Percentiles rank a stretch among this genome's conserved stretches.
Evolutionary conservation across 805 yeast genomes (phyloP).

Genomic region (Kodamaea leandrae): DNA sequence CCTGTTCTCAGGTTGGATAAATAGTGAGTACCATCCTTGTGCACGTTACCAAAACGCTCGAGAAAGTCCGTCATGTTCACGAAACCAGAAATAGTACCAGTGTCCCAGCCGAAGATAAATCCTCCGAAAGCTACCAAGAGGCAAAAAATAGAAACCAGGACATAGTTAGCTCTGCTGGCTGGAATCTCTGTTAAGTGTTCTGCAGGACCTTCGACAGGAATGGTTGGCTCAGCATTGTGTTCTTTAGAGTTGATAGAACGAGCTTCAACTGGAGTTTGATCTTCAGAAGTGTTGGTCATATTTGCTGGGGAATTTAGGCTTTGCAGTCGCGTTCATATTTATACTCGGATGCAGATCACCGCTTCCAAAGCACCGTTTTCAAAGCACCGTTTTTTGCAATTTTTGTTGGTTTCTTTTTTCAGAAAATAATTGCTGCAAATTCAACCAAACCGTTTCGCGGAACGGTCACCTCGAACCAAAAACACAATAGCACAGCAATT

Average conservation of each 20-base stretch:
- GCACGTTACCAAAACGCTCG: constrained; percentile 20
- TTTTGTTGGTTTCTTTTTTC: neutral
- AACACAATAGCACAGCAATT: too few species aligned
- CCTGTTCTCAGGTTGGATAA: constrained; percentile 26
- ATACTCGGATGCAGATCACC: too few species aligned
- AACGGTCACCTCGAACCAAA: too few species aligned
- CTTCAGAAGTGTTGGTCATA: constrained; percentile 20
- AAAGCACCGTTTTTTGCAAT: neutral
- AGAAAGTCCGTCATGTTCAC: constrained; percentile 26
- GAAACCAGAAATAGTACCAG: constrained; percentile 33
- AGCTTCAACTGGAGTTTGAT: constrained; percentile 32
- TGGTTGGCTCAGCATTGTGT: neutral
- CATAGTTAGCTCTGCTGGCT: constrained; percentile 23
- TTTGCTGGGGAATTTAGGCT: neutral
- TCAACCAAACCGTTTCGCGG: too few species aligned
- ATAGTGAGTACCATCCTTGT: constrained; percentile 18
- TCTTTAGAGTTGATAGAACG: constrained; percentile 16
- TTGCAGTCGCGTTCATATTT: neutral
- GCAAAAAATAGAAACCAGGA: constrained; percentile 31
- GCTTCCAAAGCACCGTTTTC: too few species aligned
- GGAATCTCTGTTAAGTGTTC: constrained; percentile 22
- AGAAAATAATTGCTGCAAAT: too few species aligned
- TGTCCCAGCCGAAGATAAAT: constrained; percentile 30
- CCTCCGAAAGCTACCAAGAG: constrained; percentile 30
- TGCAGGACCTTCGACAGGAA: constrained; percentile 4